Evolutionary conservation across 2,329 filamentous ascomycete genomes (phyloP).

Genomic region (Dactylonectria estremocensis): DNA sequence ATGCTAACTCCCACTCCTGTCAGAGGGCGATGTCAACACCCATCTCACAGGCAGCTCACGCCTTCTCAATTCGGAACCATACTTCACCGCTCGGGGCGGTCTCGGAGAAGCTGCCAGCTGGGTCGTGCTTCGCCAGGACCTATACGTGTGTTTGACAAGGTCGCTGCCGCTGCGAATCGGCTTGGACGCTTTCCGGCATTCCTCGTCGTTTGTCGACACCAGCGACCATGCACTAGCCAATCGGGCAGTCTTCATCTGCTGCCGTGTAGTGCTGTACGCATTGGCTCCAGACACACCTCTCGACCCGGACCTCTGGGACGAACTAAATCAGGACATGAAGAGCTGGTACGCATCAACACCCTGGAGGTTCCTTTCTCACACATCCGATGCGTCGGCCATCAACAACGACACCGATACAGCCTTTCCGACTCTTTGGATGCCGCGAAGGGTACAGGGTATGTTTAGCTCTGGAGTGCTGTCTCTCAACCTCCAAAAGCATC

Average conservation of each 20-base stretch:
- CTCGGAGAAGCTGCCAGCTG: conserved; percentile 62
- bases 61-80: conserved; percentile 48
- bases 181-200: conserved; percentile 53
- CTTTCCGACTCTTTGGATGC: conserved; percentile 40
- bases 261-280: conserved; percentile 52
- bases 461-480: neutral
- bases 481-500: neutral
- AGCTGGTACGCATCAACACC: conserved; percentile 44
- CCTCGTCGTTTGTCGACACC: conserved; percentile 42
- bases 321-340: conserved; percentile 40
- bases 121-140: conserved; percentile 64
- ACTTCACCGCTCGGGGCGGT: conserved; percentile 48
- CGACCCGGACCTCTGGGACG: conserved; percentile 35
- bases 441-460: conserved; percentile 33
- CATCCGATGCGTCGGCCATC: conserved; percentile 24
- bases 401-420: conserved; percentile 15
- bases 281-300: conserved; percentile 52
- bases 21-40: conserved; percentile 47
- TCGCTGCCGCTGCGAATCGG: conserved; percentile 56
- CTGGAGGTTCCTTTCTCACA: conserved; percentile 34
- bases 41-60: conserved; percentile 48
- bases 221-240: conserved; percentile 49
- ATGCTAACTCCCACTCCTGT: conserved; percentile 1
- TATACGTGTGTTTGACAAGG: conserved; percentile 61
- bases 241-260: conserved; percentile 46